These are phyloP conservation scores for Yamadazyma aaseri DNA, from an alignment of 1,139 yeast species.

Conservation along the genomic window DNA sequence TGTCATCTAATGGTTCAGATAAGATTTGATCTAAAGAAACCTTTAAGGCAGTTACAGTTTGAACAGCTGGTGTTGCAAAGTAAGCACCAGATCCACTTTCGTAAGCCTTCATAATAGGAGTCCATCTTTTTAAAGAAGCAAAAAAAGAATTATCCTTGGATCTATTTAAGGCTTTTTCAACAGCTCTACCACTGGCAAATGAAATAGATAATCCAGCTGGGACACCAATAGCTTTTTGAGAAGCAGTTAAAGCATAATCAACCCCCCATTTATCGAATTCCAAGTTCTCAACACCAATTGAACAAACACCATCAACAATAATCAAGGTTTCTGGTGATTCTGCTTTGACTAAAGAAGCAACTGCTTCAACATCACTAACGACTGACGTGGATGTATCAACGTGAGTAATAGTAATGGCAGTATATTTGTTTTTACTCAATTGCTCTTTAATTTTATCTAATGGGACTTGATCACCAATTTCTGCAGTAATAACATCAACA, in stretches of 20 bases:
- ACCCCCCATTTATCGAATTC: slow-evolving; percentile 89
- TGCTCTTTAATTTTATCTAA: slow-evolving; percentile 54
- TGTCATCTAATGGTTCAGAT: slow-evolving; percentile 52
- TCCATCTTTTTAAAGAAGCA: slow-evolving; percentile 81
- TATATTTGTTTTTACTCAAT: slow-evolving; percentile 51
- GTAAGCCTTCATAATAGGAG: slow-evolving; percentile 84
- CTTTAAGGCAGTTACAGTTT: slow-evolving; percentile 76
- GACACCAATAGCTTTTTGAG: slow-evolving; percentile 93
- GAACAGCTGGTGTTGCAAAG: slow-evolving; percentile 94
- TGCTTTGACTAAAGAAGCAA: slow-evolving; percentile 59
- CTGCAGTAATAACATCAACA: slow-evolving; percentile 66
- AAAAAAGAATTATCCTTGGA: slow-evolving; percentile 62
- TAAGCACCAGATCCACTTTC: slow-evolving; percentile 82
- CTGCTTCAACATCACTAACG: slow-evolving; percentile 64
- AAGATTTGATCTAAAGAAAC: slow-evolving; percentile 76
- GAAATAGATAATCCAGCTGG: slow-evolving; percentile 90
- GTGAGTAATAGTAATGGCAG: slow-evolving; percentile 82
- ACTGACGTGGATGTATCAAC: slow-evolving; percentile 97
- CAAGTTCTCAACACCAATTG: slow-evolving; percentile 83
- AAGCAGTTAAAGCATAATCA: slow-evolving; percentile 85
- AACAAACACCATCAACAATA: slow-evolving; percentile 92
- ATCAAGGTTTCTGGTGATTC: slow-evolving; percentile 78
- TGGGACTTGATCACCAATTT: slow-evolving; percentile 71
- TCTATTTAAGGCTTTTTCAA: slow-evolving; percentile 56
- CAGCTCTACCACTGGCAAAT: slow-evolving; percentile 73